phyloP scores from a whole-genome alignment of 2,329 filamentous ascomycete genomes.

The Fusarium solani-melongenae region DNA sequence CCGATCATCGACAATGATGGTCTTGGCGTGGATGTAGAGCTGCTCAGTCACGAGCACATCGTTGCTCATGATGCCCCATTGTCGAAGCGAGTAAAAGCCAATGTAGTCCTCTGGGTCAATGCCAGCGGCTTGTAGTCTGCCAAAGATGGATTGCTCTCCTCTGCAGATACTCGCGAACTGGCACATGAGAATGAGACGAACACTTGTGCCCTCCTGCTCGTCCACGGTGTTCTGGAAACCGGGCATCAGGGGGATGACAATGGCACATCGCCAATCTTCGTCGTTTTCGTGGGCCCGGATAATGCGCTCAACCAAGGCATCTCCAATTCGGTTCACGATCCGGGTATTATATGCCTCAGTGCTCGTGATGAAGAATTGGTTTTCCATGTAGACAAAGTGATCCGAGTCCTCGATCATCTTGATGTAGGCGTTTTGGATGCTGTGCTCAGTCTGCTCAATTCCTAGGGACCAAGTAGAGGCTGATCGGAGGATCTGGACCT shows the following conservation, averaged over 20 bases:
- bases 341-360: conserved; percentile 88
- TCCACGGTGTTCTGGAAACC: conserved; percentile 98
- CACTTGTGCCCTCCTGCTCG: conserved; percentile 91
- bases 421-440: conserved; percentile 94
- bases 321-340: conserved; percentile 93
- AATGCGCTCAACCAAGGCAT: conserved; percentile 92
- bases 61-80: conserved; percentile 91
- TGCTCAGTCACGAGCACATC: conserved; percentile 92
- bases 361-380: conserved; percentile 97
- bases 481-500: conserved; percentile 94
- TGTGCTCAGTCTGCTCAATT: conserved; percentile 87
- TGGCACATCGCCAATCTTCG: conserved; percentile 90
- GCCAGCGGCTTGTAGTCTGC: conserved; percentile 78
- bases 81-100: conserved; percentile 89
- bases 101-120: conserved; percentile 97
- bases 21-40: conserved; percentile 97
- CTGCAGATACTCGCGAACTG: conserved; percentile 97
- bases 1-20: conserved; percentile 94
- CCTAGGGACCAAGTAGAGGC: conserved; percentile 93
- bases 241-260: conserved; percentile 96
- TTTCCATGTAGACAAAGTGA: conserved; percentile 98
- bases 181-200: conserved; percentile 95
- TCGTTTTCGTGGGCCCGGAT: conserved; percentile 84
- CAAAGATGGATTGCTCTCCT: conserved; percentile 92
- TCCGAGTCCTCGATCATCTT: conserved; percentile 96